Base-by-base conservation (phyloP, 1,284 basidiomycete species). In the Vanrija sp. region DNA sequence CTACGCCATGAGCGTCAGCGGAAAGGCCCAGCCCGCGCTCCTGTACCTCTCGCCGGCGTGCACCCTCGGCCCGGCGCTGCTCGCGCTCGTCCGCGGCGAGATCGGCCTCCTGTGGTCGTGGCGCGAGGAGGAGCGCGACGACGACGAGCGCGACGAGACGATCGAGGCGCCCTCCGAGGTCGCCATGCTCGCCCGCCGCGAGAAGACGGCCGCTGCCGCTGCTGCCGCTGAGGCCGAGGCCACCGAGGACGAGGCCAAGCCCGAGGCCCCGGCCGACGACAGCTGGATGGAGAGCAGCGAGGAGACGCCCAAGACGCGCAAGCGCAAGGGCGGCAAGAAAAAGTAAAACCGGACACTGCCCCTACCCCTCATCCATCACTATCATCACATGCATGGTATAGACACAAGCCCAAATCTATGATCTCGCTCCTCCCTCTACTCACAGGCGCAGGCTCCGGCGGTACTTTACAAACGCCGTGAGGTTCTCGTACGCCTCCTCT, bases 381-480 rank as follows among this genome's bases (percentile, higher is more conserved):
- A 9, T 27, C 22, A 19, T 25, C 45, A 45, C 20, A 55, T 55
- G 54, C 54, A 55, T 55, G 49, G 45, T 49, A 55, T 51, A 25
- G 45, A 43, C 39, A 22, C 37, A 36, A 22, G 44, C 20, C n/a
- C 31, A 46, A 37, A 22, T 36, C 12, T 16, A 36, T 31, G 19
- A 27, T 24, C 35, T 23, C 45, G 14, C 8, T 23, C 12, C 36
- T 12, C 47, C 15, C 38, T 3, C 43, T 45, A 27, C 37, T 38
- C 42, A 51, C 36, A 45, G 45, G 38, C 47, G 47, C 45, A 69
- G 19, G 24, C 55, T 79, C 62, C 81, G 81, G 56, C 94, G 77
- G 74, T 97, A 98, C 75, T 86, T 81, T 60, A 96, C 83, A 67
- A 97, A 98, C n/a, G 84, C 92, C 12, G 83, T 78, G 65, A 97